Base-by-base conservation (phyloP, 108 stramenopile species). In the Cylindrotheca fusiformis region DNA sequence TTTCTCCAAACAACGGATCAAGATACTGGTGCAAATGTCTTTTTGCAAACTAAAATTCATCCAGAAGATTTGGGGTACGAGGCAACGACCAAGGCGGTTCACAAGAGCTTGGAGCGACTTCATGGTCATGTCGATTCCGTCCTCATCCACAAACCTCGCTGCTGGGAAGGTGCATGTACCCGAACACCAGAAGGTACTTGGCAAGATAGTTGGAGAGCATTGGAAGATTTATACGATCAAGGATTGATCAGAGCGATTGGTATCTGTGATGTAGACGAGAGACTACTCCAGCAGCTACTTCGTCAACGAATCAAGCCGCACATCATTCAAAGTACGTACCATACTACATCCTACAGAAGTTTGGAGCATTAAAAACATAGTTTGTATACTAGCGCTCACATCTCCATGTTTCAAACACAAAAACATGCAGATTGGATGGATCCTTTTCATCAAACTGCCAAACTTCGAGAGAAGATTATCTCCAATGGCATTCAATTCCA, bases 31-130 rank as follows among this genome's bases (percentile, higher is more conserved):
- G 60, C 45, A 17, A 48, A 68, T 44, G 74, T 80, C 4, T 83
- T 83, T 60, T 65, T 80, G 20, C 79, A 80, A 49, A 83, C 82
- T 0, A 83, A 83, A 52, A 68, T 83, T 25, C 79, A 83, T 55
- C 82, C 82, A 1, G 72, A 83, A 71, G 68, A 83, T 47, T 60
- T 83, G 10, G 82, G 82, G 21, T 75, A 75, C 48, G 44, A 78
- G 12, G 54, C 82, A 14, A 83, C 82, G 0, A 54, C 57, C 31
- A 23, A 24, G 3, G 74, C 74, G 12, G 61, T 83, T 29, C 25
- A 59, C 29, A 48, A 64, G 0, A 77, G 78, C 22, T 55, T 78
- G 1, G 24, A 67, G 0, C 30, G 69, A 55, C 59, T 74, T 5
- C 53, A 50, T 17, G 66, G 65, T 21, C 54, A 61, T 10, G 57